A percentile compares a stretch with the other conserved stretches of the same genome.
Conservation (phyloP, 78 protist species). For the Dictyostelium citrinum region DNA sequence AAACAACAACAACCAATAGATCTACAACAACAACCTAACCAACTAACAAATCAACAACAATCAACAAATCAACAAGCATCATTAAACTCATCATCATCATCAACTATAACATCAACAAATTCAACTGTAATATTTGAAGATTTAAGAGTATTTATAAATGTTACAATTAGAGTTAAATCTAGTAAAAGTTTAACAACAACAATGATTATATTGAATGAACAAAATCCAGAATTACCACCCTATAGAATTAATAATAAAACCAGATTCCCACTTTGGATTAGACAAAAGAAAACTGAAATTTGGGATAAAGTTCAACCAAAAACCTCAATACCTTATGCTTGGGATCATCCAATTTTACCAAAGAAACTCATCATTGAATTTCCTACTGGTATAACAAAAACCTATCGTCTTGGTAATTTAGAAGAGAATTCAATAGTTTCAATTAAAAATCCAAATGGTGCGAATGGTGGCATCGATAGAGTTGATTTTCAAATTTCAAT, state of each 20-base stretch:
- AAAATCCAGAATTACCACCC: constrained; percentile 75
- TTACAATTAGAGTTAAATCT: constrained; percentile 52
- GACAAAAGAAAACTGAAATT: constrained; percentile 65
- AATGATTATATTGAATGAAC: constrained; percentile 41
- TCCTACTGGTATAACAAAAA: constrained; percentile 16
- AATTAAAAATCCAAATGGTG: neutral
- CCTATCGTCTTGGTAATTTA: constrained; percentile 27
- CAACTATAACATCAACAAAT: neutral
- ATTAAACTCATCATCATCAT: neutral
- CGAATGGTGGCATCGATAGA: neutral
- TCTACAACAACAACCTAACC: neutral
- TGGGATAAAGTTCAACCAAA: constrained; percentile 53
- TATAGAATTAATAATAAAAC: constrained; percentile 59
- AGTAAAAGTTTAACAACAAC: constrained; percentile 46
- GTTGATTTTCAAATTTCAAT: constrained; percentile 36
- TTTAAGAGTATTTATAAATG: constrained; percentile 8
- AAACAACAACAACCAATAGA: neutral
- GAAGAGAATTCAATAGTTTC: constrained; percentile 44
- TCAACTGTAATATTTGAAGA: neutral
- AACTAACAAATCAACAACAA: neutral
- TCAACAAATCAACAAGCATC: neutral
- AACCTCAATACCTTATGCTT: constrained; percentile 36
- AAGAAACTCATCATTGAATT: constrained; percentile 35
- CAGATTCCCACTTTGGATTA: constrained; percentile 46
- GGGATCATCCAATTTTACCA: constrained; percentile 76